A percentile compares a stretch with the other conserved stretches of the same genome.
Conservation (phyloP, 140 eudicot species). For the Flaveria floridana region DNA sequence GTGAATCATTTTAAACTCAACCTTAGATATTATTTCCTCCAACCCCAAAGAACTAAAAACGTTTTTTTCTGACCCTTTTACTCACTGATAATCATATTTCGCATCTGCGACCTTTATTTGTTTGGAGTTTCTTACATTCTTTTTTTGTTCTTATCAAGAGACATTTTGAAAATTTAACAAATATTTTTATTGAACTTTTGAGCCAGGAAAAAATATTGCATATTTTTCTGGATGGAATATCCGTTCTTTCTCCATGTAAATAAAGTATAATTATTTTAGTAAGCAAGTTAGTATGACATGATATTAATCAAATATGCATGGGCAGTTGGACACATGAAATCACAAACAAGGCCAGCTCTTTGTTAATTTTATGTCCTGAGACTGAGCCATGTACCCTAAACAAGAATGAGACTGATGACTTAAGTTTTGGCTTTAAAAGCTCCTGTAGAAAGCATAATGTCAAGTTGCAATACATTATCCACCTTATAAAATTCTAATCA, state of each 20-base stretch:
- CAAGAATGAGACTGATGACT: not conserved
- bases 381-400: not conserved
- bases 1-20: not conserved
- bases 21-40: constrained; percentile 8
- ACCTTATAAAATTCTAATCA: not conserved
- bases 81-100: not conserved
- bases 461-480: not conserved
- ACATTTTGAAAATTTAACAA: not conserved
- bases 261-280: not conserved
- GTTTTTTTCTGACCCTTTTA: not conserved
- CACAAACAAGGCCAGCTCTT: not conserved
- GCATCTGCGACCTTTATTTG: not conserved
- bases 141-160: not conserved
- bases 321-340: not conserved
- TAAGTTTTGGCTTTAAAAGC: not conserved
- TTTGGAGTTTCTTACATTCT: not conserved
- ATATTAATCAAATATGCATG: not conserved
- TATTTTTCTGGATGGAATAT: not conserved
- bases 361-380: not conserved
- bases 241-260: not conserved
- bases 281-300: not conserved
- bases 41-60: not conserved
- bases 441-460: not conserved
- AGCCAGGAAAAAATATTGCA: not conserved
- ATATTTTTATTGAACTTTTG: not conserved